phyloP scores from a whole-genome alignment of 2,329 filamentous ascomycete genomes.

The Fusarium odoratissimum region DNA sequence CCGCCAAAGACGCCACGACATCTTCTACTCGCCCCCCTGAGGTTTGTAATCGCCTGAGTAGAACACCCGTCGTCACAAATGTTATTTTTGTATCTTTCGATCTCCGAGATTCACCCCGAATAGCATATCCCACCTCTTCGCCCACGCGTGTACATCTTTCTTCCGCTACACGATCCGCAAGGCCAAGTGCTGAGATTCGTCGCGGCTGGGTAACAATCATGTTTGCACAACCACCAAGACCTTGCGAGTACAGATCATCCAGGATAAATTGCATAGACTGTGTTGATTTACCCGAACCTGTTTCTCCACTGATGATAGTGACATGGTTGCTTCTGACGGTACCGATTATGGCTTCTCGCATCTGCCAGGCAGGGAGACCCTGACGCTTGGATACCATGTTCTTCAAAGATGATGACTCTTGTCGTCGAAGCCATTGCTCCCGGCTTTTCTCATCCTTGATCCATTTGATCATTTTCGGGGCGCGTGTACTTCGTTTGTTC shows the following conservation, averaged over 20 bases:
- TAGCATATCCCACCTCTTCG: conserved; percentile 91
- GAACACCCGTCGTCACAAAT: conserved; percentile 98
- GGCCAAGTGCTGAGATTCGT: conserved; percentile 90
- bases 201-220: conserved; percentile 97
- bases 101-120: conserved; percentile 90
- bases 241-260: conserved; percentile 84
- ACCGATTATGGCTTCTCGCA: conserved; percentile 79
- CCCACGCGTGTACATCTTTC: conserved; percentile 87
- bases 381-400: conserved; percentile 80
- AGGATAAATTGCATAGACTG: conserved; percentile 97
- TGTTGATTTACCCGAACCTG: conserved; percentile 95
- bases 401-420: conserved; percentile 72
- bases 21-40: conserved; percentile 84
- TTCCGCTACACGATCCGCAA: conserved; percentile 94
- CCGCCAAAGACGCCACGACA: conserved; percentile 82
- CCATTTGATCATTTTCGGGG: conserved; percentile 73
- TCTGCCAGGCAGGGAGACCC: conserved; percentile 86
- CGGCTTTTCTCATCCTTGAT: conserved; percentile 68
- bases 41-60: conserved; percentile 91
- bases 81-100: conserved; percentile 88
- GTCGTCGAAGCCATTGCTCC: conserved; percentile 76
- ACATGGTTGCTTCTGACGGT: conserved; percentile 84
- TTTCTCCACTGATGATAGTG: conserved; percentile 96
- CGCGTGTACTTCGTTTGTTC: conserved; percentile 53
- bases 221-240: conserved; percentile 81